Percentiles rank a stretch among this genome's conserved stretches.
Conservation (phyloP, 2,329 filamentous ascomycete genomes). For the Talaromyces sp. region DNA sequence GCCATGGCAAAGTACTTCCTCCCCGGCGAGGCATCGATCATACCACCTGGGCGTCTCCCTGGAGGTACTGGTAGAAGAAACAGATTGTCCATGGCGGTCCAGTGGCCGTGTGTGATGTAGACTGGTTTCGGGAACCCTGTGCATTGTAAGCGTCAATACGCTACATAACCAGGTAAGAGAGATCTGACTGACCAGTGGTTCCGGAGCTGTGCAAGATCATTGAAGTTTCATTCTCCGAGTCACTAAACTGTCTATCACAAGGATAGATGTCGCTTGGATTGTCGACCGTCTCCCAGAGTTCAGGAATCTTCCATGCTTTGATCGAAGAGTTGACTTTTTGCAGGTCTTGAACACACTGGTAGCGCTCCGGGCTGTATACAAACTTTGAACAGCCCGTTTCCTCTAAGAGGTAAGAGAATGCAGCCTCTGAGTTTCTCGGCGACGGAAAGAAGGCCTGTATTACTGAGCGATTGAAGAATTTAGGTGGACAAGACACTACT, state of each 20-base stretch:
- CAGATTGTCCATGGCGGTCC: conserved; percentile 10
- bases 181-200: conserved; percentile 24
- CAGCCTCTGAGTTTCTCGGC: conserved; percentile 17
- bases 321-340: conserved; percentile 9
- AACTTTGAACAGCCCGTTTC: conserved; percentile 15
- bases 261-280: conserved; percentile 13
- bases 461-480: neutral
- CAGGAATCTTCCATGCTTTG: conserved; percentile 9
- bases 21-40: neutral
- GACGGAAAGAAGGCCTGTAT: conserved; percentile 16
- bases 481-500: neutral
- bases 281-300: conserved; percentile 13
- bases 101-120: conserved; percentile 22
- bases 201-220: conserved; percentile 34
- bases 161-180: neutral
- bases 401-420: conserved; percentile 14
- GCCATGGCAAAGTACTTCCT: conserved; percentile 13
- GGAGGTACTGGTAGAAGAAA: conserved; percentile 10
- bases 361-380: conserved; percentile 22
- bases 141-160: conserved; percentile 26
- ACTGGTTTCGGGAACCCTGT: conserved; percentile 26
- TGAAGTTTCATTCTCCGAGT: conserved; percentile 16
- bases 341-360: conserved; percentile 34
- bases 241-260: conserved; percentile 15
- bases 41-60: conserved; percentile 8